These are phyloP conservation scores for Tolypocladium capitatum DNA, from an alignment of 2,329 filamentous ascomycete species.

Conservation along the genomic window DNA sequence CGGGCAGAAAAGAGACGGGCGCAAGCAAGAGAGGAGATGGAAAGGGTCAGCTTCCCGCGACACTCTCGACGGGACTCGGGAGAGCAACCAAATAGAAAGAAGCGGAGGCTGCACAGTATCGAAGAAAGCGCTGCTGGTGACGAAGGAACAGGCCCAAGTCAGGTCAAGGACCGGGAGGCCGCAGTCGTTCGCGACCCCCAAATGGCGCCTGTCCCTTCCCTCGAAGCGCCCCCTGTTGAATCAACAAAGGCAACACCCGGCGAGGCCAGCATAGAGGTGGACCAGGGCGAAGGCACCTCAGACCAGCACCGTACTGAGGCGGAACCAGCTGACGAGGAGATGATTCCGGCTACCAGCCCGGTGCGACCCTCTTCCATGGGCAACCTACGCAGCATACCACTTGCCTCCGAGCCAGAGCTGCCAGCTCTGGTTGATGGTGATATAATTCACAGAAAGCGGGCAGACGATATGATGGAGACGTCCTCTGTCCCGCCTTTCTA, in stretches of 20 bases:
- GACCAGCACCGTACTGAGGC: not conserved
- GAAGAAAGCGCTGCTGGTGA: not conserved
- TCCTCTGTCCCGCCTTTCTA: slow-evolving; percentile 15
- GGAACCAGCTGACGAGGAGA: slow-evolving; percentile 17
- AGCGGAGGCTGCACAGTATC: slow-evolving; percentile 7
- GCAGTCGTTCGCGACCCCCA: slow-evolving; percentile 11
- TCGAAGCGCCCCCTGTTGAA: slow-evolving; percentile 11
- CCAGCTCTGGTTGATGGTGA: slow-evolving; percentile 15
- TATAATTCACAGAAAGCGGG: slow-evolving; percentile 2
- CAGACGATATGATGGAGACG: slow-evolving; percentile 10
- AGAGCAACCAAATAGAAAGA: slow-evolving; percentile 15
- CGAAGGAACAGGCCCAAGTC: not conserved
- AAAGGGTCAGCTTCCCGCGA: slow-evolving; percentile 24
- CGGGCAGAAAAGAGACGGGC: slow-evolving; percentile 24
- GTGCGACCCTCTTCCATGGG: slow-evolving; percentile 15
- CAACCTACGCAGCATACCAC: slow-evolving; percentile 6
- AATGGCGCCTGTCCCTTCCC: slow-evolving; percentile 11
- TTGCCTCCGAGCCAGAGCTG: slow-evolving; percentile 20
- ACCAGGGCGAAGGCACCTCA: not conserved
- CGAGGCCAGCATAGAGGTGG: slow-evolving; percentile 5
- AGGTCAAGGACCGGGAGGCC: not conserved
- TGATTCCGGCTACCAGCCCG: slow-evolving; percentile 26
- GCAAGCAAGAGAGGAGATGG: slow-evolving; percentile 26
- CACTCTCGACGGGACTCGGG: slow-evolving; percentile 7
- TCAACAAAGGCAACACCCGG: slow-evolving; percentile 21